phyloP scores from a whole-genome alignment of 192 early-diverging fungal genomes.

The Chytriomyces hyalinus region DNA sequence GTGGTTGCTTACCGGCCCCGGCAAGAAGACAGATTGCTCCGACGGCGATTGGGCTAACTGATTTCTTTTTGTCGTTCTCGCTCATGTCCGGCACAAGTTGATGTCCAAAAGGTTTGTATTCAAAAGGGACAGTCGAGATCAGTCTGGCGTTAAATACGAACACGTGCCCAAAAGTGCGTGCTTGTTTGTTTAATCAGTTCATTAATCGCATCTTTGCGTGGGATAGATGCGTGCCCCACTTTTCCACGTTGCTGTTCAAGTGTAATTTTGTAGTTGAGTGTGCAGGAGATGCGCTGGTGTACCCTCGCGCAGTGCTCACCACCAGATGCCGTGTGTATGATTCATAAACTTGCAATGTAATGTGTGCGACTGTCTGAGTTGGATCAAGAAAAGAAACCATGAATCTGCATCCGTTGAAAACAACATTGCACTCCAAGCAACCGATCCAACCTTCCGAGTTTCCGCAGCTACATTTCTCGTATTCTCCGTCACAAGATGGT shows the following conservation, averaged over 20 bases:
- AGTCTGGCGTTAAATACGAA: constrained; percentile 36
- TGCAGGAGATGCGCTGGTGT: no score
- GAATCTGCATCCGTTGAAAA: background rate
- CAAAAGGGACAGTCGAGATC: background rate
- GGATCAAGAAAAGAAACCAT: background rate
- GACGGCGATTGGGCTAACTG: constrained; percentile 78
- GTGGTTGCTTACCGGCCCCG: no score
- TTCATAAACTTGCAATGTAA: no score
- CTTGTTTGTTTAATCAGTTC: constrained; percentile 75
- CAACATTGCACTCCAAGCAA: background rate
- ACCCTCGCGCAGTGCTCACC: no score
- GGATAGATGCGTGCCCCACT: background rate
- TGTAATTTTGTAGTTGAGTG: no score
- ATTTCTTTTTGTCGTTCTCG: constrained; percentile 71
- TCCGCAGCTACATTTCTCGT: constrained; percentile 11
- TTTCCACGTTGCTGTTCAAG: no score
- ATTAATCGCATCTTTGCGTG: constrained; percentile 49
- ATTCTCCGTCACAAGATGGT: constrained; percentile 5
- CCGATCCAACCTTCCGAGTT: constrained; percentile 8
- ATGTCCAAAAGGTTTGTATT: background rate
- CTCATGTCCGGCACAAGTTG: background rate
- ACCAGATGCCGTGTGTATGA: no score
- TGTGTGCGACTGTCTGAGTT: no score
- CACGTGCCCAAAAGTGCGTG: constrained; percentile 82
- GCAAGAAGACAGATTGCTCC: constrained; percentile 18